phyloP scores from a whole-genome alignment of 805 yeast genomes.

The Metschnikowia lachancei region DNA sequence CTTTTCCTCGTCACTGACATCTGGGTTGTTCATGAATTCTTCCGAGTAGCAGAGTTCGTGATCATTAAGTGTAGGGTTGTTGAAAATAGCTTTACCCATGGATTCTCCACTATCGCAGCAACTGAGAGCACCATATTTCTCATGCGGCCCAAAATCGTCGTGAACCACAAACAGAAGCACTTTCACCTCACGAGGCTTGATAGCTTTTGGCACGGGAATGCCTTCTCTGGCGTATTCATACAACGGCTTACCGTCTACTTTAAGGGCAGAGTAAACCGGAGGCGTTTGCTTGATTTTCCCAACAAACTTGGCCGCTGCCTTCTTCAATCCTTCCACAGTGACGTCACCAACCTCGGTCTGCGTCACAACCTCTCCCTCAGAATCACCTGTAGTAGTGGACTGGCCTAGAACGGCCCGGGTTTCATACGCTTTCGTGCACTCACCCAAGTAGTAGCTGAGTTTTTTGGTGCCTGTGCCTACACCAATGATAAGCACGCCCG shows the following conservation, averaged over 20 bases:
- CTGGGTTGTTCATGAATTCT: constrained; percentile 46
- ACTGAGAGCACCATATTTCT: constrained; percentile 46
- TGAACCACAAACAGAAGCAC: constrained; percentile 54
- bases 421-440: constrained; percentile 75
- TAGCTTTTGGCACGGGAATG: constrained; percentile 74
- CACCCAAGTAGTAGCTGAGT: constrained; percentile 66
- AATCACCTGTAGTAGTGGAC: constrained; percentile 90
- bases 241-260: constrained; percentile 89
- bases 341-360: constrained; percentile 57
- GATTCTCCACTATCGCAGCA: constrained; percentile 49
- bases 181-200: constrained; percentile 69
- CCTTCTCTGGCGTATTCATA: constrained; percentile 94
- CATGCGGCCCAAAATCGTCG: constrained; percentile 55
- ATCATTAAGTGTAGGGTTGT: constrained; percentile 58
- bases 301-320: constrained; percentile 59
- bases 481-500: constrained; percentile 91
- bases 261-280: constrained; percentile 90
- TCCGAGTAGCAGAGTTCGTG: constrained; percentile 59
- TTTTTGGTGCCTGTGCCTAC: constrained; percentile 89
- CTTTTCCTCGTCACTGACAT: constrained; percentile 30
- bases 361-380: constrained; percentile 77
- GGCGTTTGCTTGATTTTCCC: constrained; percentile 88
- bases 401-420: constrained; percentile 85
- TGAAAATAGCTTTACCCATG: constrained; percentile 42
- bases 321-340: constrained; percentile 48